phyloP scores from a whole-genome alignment of 805 yeast genomes.

The Ogataea polymorpha region DNA sequence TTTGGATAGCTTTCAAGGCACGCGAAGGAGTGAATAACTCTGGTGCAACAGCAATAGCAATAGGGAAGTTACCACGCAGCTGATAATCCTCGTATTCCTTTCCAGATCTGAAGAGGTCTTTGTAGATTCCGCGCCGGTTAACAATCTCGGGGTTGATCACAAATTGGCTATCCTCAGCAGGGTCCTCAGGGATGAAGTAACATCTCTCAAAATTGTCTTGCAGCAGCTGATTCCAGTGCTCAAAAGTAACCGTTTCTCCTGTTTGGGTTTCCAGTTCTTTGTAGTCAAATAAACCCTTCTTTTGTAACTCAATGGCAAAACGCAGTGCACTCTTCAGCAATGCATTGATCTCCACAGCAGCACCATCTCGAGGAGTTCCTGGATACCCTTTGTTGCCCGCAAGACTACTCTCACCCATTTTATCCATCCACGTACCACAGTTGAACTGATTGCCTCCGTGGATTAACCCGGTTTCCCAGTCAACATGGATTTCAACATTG shows the following conservation, averaged over 20 bases:
- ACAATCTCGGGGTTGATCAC: conserved; percentile 63
- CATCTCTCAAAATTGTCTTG: conserved; percentile 74
- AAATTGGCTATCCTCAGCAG: conserved; percentile 56
- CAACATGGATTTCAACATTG: conserved; percentile 74
- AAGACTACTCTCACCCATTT: conserved; percentile 90
- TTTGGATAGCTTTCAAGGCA: conserved; percentile 61
- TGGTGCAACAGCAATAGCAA: conserved; percentile 94
- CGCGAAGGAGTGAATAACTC: conserved; percentile 67
- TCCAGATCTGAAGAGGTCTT: conserved; percentile 77
- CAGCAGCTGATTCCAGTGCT: conserved; percentile 69
- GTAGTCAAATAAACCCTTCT: conserved; percentile 54
- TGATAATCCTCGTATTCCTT: conserved; percentile 94
- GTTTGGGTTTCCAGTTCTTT: conserved; percentile 54
- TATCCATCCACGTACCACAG: conserved; percentile 99
- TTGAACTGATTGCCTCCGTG: conserved; percentile 90
- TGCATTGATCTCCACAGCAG: conserved; percentile 90
- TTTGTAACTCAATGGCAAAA: conserved; percentile 63
- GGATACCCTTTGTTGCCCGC: conserved; percentile 91
- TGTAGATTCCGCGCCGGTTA: conserved; percentile 91
- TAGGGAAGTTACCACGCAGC: conserved; percentile 84
- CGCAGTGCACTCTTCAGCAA: conserved; percentile 78
- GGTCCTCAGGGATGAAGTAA: conserved; percentile 70
- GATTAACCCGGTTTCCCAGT: conserved; percentile 85
- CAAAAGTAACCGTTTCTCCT: conserved; percentile 54
- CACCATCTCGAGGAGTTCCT: conserved; percentile 97